Evolutionary conservation across 2,329 filamentous ascomycete species (phyloP), one percentile per base, ranked within the genome.

Genomic region (Sarocladiaceae sp.): DNA sequence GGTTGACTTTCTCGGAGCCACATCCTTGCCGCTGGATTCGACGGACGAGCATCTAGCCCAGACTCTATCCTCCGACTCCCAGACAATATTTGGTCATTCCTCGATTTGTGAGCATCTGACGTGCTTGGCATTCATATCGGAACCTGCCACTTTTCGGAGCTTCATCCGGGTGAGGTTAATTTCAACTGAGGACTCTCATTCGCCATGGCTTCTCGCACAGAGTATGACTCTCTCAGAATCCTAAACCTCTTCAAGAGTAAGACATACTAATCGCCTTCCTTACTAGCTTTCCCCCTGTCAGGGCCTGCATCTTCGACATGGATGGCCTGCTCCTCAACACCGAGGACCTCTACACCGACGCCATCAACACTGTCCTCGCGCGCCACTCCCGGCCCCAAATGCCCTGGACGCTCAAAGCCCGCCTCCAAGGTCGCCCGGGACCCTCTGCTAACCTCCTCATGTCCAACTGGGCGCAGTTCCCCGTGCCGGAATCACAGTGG

Each of bases 291-390:
- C 85, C 87, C 16, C 81, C 84, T 37, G 75, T 97, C 47, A 79
- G 89, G 54, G 93, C 91, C 54, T 96, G 90, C 65, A 82, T 98
- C 52, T 97, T 98, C 64, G 93, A 98, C 72, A 96, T 97, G 90
- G 93, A 98, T 65, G 93, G 93, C 48, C 83, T 98, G 27, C 79
- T 98, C 16, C 85, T 98, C 60, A 83, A 97, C 66, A 89, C 87
- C 26, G 93, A 97, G 70, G 93, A 97, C 56, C 65, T 81, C 45
- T 97, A 97, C 72, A 93, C 88, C 0, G 61, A 78, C 20, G 85
- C 86, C 65, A 85, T 89, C 49, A 96, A 98, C 67, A 72, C 80
- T 19, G 77, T 97, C 29, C 82, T 98, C 31, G 72, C 74, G 46
- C 81, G 85, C 58, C 88, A 93, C 64, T 77, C 74, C 56, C 80